phyloP scores from a whole-genome alignment of 441 rosid species.

The Populus hybrid region DNA sequence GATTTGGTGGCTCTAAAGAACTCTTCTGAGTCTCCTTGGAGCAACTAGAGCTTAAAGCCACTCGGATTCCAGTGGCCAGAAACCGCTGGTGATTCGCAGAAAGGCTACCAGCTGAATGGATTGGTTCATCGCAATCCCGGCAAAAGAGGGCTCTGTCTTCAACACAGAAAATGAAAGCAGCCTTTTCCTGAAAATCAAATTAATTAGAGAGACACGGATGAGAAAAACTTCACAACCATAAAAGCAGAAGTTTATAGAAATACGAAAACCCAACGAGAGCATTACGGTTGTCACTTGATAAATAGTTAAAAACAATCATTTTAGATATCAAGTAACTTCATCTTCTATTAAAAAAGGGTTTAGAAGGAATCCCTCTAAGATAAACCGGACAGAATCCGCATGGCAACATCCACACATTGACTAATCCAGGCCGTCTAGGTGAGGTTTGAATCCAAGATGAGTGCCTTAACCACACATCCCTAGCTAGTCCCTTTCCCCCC shows the following conservation, averaged over 20 bases:
- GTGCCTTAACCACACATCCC: not conserved
- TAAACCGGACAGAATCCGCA: not conserved
- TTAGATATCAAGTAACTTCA: not conserved
- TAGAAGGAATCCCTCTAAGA: not conserved
- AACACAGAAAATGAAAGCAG: conserved; percentile 88
- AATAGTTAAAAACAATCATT: not conserved
- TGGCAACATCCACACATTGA: no score
- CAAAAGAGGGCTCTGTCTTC: conserved; percentile 94
- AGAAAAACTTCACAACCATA: not conserved
- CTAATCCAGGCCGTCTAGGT: no score
- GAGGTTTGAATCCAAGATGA: no score
- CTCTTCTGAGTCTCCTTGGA: conserved; percentile 42
- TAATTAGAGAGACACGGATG: not conserved
- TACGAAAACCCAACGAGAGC: not conserved
- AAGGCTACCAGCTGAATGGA: conserved; percentile 73
- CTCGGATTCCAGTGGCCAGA: conserved; percentile 86
- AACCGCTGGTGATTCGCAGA: conserved; percentile 76
- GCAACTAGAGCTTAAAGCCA: conserved; percentile 70
- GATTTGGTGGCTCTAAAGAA: conserved; percentile 67
- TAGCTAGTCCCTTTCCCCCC: not conserved
- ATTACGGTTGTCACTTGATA: not conserved
- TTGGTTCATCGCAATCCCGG: conserved; percentile 75
- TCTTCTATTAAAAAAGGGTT: not conserved
- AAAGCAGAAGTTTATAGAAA: not conserved
- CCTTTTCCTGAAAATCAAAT: conserved; percentile 52